Percentiles rank a stretch among this genome's conserved stretches.
phyloP scores from a whole-genome alignment of 2,329 filamentous ascomycete genomes.

The Zymoseptoria crescenta region DNA sequence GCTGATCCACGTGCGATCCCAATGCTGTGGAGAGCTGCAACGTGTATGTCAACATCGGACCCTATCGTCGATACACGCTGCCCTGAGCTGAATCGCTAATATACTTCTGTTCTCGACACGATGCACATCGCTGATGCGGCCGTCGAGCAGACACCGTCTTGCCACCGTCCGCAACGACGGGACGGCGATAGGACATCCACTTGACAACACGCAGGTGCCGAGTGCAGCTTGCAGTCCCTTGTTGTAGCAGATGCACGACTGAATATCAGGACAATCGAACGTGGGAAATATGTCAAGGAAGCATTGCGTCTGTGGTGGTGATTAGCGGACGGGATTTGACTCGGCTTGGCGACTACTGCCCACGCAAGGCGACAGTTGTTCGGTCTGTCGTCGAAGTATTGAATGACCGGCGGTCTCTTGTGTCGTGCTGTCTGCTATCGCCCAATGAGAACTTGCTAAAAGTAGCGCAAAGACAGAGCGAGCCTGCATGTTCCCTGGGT shows the following conservation, averaged over 20 bases:
- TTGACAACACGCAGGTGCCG: slow-evolving; percentile 1
- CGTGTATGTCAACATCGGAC: not conserved
- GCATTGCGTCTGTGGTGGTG: slow-evolving; percentile 1
- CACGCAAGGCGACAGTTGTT: slow-evolving; percentile 1
- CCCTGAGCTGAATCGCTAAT: not conserved
- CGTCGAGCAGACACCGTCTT: too few relatives aligned
- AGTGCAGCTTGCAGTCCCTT: not conserved
- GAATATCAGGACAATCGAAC: slow-evolving; percentile 4
- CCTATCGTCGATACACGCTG: not conserved
- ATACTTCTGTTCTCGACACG: not conserved
- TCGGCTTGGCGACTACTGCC: not conserved
- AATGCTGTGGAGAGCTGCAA: not conserved
- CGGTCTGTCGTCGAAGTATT: not conserved
- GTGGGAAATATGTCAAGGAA: slow-evolving; percentile 1
- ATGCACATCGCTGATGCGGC: too few relatives aligned
- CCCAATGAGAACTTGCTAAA: not conserved
- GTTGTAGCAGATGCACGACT: slow-evolving; percentile 4
- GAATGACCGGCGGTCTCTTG: not conserved
- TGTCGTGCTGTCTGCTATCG: not conserved
- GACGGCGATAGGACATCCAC: not conserved
- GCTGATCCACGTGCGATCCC: not conserved
- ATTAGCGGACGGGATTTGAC: not conserved
- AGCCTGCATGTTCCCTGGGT: not conserved
- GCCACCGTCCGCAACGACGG: too few relatives aligned
- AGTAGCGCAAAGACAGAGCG: not conserved